These are phyloP conservation scores for Diplodia mutila DNA, from an alignment of 2,329 filamentous ascomycete species.

Conservation along the genomic window DNA sequence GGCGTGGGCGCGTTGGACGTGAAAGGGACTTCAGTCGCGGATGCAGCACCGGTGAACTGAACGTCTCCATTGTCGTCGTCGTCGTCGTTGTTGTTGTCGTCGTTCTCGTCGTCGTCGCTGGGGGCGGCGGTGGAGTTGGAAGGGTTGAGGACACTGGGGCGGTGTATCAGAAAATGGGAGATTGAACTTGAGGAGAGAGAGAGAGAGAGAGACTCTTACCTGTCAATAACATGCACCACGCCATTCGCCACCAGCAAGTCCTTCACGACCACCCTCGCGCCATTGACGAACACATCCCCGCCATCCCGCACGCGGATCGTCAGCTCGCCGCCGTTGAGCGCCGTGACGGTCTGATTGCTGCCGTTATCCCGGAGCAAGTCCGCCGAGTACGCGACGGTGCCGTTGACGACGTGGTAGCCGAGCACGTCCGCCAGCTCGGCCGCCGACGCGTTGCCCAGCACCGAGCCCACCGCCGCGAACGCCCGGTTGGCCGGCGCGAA, in stretches of 20 bases:
- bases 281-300: conserved; percentile 47
- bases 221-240: conserved; percentile 59
- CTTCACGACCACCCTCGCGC: conserved; percentile 46
- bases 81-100: conserved; percentile 40
- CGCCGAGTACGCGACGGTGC: conserved; percentile 58
- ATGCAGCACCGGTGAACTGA: conserved; percentile 59
- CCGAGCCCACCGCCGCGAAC: conserved; percentile 61
- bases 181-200: no score
- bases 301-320: conserved; percentile 43
- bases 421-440: conserved; percentile 58
- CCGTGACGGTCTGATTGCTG: conserved; percentile 41
- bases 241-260: conserved; percentile 51
- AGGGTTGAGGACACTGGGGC: conserved; percentile 59
- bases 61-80: conserved; percentile 49
- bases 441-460: conserved; percentile 52
- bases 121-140: conserved; percentile 50
- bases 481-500: conserved; percentile 67
- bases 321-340: conserved; percentile 43
- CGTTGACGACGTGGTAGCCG: conserved; percentile 66
- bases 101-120: conserved; percentile 39
- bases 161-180: no score
- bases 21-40: conserved; percentile 56
- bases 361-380: conserved; percentile 43
- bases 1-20: conserved; percentile 58
- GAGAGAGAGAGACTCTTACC: conserved; percentile 44